phyloP scores from a whole-genome alignment of 2,329 filamentous ascomycete genomes.

The Diaporthe australafricana region DNA sequence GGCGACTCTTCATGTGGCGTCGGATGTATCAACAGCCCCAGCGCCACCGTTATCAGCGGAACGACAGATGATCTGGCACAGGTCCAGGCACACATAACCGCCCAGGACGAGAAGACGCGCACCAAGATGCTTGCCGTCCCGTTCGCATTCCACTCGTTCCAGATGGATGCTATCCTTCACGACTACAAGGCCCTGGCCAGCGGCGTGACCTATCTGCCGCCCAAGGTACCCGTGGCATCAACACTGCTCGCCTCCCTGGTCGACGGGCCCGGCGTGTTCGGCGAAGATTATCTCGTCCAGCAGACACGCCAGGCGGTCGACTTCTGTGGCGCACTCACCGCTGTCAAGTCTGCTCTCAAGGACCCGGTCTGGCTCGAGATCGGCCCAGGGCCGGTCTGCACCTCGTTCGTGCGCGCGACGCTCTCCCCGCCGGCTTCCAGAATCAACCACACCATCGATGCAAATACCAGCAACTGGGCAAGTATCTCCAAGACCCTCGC shows the following conservation, averaged over 20 bases:
- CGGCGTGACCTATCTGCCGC: conserved; percentile 50
- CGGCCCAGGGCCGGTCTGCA: conserved; percentile 71
- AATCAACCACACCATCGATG: conserved; percentile 66
- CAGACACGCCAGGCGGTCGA: conserved; percentile 74
- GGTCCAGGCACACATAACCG: conserved; percentile 39
- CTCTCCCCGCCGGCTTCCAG: conserved; percentile 64
- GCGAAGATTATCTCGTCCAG: conserved; percentile 67
- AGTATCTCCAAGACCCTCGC: conserved; percentile 30
- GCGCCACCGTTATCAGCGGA: conserved; percentile 73
- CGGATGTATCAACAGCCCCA: conserved; percentile 77
- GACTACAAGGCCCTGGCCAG: conserved; percentile 60
- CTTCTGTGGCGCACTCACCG: conserved; percentile 66
- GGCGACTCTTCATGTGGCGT: conserved; percentile 51
- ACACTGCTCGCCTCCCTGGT: conserved; percentile 70
- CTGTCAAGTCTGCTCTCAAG: conserved; percentile 62
- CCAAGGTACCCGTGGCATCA: conserved; percentile 70
- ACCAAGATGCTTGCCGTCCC: conserved; percentile 54
- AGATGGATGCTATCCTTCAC: conserved; percentile 60
- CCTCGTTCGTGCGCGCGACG: conserved; percentile 67
- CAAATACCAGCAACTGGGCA: conserved; percentile 53
- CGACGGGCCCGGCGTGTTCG: conserved; percentile 65
- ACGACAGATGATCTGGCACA: conserved; percentile 45
- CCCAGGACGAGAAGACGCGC: conserved; percentile 46
- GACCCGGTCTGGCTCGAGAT: conserved; percentile 75
- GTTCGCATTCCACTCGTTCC: conserved; percentile 59